Percentiles rank a stretch among this genome's conserved stretches.
Conservation (phyloP, 345 rosid genomes). For the Salix viminalis region DNA sequence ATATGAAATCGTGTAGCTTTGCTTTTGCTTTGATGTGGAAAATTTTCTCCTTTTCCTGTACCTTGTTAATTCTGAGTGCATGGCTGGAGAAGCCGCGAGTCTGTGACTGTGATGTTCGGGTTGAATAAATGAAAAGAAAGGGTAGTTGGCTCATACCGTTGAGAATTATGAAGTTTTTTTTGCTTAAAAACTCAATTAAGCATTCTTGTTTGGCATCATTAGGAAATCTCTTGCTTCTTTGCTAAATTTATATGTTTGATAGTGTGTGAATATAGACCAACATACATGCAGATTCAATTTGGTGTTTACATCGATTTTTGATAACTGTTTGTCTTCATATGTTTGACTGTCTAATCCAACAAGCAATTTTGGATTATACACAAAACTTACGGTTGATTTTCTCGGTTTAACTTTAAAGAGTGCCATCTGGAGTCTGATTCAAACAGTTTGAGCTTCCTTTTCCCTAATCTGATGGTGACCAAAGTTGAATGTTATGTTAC, state of each 20-base stretch:
- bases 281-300: neutral
- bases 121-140: neutral
- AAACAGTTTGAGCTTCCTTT: neutral
- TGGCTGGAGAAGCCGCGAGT: neutral
- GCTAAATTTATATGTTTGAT: neutral
- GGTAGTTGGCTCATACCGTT: neutral
- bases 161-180: neutral
- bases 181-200: neutral
- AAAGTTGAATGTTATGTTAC: neutral
- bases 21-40: neutral
- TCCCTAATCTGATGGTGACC: neutral
- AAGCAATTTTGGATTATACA: neutral
- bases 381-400: neutral
- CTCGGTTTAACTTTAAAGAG: neutral
- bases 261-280: no score
- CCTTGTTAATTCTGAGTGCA: slow-evolving; percentile 5
- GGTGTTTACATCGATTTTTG: neutral
- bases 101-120: neutral
- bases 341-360: neutral
- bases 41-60: neutral
- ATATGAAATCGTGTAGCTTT: neutral
- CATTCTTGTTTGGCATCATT: neutral
- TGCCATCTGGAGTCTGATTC: neutral
- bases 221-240: neutral
- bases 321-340: neutral